These are phyloP conservation scores for Pleurotus djamor DNA, from an alignment of 768 basidiomycete species.

Conservation along the genomic window DNA sequence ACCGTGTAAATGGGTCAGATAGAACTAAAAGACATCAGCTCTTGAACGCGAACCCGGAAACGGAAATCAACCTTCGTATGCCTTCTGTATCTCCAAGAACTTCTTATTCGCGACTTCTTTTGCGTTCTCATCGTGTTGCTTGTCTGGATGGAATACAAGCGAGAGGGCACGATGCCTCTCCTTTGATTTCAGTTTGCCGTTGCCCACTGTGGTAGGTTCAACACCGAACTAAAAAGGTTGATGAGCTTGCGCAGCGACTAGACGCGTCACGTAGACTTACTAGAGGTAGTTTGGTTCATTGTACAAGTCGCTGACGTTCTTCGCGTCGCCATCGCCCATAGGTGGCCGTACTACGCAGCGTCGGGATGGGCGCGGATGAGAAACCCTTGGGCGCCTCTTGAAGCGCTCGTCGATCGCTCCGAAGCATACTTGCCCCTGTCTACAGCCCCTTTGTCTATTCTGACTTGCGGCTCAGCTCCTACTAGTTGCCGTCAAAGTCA, in stretches of 20 bases:
- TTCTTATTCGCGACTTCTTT: slow-evolving; percentile 60
- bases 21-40: slow-evolving; percentile 44
- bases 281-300: slow-evolving; percentile 1
- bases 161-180: slow-evolving; percentile 73
- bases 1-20: slow-evolving; percentile 72
- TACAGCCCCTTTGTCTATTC: too few relatives aligned
- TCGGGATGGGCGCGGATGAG: too few relatives aligned
- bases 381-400: too few relatives aligned
- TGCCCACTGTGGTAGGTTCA: slow-evolving; percentile 6
- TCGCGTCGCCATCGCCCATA: neutral
- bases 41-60: neutral
- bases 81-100: slow-evolving; percentile 78
- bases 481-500: too few relatives aligned
- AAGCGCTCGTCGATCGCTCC: too few relatives aligned
- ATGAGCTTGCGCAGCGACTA: neutral
- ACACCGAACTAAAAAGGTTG: slow-evolving; percentile 2
- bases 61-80: slow-evolving; percentile 65
- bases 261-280: neutral
- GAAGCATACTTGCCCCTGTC: too few relatives aligned
- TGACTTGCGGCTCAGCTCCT: too few relatives aligned
- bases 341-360: neutral
- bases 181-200: slow-evolving; percentile 51
- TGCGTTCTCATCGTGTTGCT: slow-evolving; percentile 57
- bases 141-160: slow-evolving; percentile 84
- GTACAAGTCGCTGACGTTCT: neutral